Evolutionary conservation across 345 rosid genomes (phyloP).

Genomic region (Luvunga scandens): DNA sequence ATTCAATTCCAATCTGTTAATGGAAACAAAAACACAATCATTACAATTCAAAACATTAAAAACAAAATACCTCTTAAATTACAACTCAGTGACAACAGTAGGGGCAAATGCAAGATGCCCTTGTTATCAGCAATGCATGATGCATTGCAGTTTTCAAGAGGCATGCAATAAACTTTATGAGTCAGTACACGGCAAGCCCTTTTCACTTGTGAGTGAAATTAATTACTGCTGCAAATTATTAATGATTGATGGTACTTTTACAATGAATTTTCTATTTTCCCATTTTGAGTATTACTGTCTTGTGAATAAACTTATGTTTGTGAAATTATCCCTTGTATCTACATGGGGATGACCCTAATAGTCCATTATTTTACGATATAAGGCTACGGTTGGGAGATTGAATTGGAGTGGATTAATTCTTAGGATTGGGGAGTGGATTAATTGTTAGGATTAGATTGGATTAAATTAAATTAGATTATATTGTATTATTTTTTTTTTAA

Average conservation of each 20-base stretch:
- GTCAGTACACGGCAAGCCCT: background rate
- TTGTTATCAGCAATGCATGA: conserved; percentile 20
- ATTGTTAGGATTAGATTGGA: too few species aligned
- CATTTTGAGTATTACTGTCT: background rate
- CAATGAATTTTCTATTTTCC: background rate
- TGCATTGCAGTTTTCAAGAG: conserved; percentile 10
- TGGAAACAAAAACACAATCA: background rate
- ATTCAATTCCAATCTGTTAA: conserved; percentile 86
- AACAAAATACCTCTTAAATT: background rate
- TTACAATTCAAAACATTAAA: background rate
- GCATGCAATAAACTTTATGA: conserved; percentile 2
- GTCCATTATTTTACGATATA: background rate
- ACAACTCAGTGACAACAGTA: background rate
- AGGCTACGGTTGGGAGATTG: too few species aligned
- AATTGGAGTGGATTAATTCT: too few species aligned
- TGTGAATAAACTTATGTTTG: background rate
- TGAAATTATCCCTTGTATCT: background rate
- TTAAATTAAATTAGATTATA: too few species aligned
- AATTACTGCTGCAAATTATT: conserved; percentile 12
- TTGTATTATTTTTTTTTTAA: too few species aligned
- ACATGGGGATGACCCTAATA: background rate
- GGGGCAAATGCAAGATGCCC: background rate
- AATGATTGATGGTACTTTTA: background rate
- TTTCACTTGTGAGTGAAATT: conserved; percentile 4
- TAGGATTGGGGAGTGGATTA: too few species aligned